These are phyloP conservation scores for Dentipellis fragilis DNA, from an alignment of 768 basidiomycete species.

Conservation along the genomic window DNA sequence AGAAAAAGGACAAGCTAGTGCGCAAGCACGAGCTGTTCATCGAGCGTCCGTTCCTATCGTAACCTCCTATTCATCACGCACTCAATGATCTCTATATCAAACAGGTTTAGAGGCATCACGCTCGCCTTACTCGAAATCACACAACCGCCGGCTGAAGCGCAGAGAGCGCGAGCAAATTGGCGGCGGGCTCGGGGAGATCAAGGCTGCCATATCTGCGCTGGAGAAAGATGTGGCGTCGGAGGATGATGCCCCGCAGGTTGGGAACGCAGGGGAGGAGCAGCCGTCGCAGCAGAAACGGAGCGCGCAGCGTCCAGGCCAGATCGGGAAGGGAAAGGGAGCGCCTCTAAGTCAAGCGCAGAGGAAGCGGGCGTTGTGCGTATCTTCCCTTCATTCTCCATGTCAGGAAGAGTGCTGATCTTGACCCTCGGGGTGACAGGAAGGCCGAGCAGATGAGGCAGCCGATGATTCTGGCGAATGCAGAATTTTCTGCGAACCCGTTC, in stretches of 20 bases:
- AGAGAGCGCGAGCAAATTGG: conserved; percentile 39
- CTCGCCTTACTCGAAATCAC: conserved; percentile 62
- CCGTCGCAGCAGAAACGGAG: background rate
- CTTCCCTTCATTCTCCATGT: background rate
- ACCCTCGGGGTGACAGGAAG: conserved; percentile 32
- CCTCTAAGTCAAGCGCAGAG: conserved; percentile 57
- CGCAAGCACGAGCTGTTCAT: conserved; percentile 61
- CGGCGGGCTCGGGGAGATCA: conserved; percentile 25
- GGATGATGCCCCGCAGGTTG: conserved; percentile 7
- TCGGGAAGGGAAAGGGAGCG: conserved; percentile 53
- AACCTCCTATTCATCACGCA: background rate
- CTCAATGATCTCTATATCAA: background rate
- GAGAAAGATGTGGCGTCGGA: conserved; percentile 8
- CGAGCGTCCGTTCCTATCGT: conserved; percentile 35
- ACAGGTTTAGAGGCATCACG: conserved; percentile 39
- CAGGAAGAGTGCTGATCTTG: background rate
- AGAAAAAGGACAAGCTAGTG: conserved; percentile 61
- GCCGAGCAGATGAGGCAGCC: conserved; percentile 62
- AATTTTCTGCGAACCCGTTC: conserved; percentile 63
- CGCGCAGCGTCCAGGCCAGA: conserved; percentile 35
- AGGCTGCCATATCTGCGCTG: conserved; percentile 44
- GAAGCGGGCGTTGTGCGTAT: conserved; percentile 55
- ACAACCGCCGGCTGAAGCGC: conserved; percentile 58
- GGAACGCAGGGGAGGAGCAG: background rate
- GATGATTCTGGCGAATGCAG: conserved; percentile 53